A percentile compares a stretch with the other conserved stretches of the same genome.
Conservation (phyloP, 805 yeast species). For the Metschnikowia colocasiae region DNA sequence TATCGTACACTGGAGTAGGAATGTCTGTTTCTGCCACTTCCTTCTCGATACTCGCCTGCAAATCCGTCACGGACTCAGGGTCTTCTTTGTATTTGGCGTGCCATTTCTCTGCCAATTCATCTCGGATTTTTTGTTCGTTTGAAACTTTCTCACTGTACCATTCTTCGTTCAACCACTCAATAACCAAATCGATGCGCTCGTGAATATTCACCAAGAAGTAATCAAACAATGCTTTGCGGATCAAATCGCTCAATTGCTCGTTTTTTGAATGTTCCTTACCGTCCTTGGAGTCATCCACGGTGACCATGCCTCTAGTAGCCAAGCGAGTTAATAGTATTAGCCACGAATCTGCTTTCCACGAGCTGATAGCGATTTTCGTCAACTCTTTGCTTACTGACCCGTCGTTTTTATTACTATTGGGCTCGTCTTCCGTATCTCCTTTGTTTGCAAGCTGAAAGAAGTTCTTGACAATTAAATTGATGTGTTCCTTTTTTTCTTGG, state of each 20-base stretch:
- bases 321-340: conserved; percentile 66
- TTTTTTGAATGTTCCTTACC: conserved; percentile 25
- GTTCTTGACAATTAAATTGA: conserved; percentile 55
- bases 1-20: conserved; percentile 51
- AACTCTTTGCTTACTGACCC: conserved; percentile 46
- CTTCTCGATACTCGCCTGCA: conserved; percentile 19
- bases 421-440: conserved; percentile 14
- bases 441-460: conserved; percentile 48
- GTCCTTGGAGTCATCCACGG: conserved; percentile 19
- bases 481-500: conserved; percentile 54
- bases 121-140: conserved; percentile 28
- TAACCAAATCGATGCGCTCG: conserved; percentile 64
- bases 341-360: conserved; percentile 70
- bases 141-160: conserved; percentile 65
- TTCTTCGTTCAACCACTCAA: conserved; percentile 95
- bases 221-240: conserved; percentile 67
- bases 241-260: conserved; percentile 50
- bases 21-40: conserved; percentile 17
- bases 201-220: conserved; percentile 74
- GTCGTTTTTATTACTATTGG: conserved; percentile 5
- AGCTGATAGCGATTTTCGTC: conserved; percentile 50
- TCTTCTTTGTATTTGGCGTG: conserved; percentile 16
- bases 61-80: conserved; percentile 12
- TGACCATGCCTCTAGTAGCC: conserved; percentile 73
- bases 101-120: conserved; percentile 16